Percentiles rank a stretch among this genome's conserved stretches.
phyloP scores from a whole-genome alignment of 2,329 filamentous ascomycete species.

The Diplodia sapinea region DNA sequence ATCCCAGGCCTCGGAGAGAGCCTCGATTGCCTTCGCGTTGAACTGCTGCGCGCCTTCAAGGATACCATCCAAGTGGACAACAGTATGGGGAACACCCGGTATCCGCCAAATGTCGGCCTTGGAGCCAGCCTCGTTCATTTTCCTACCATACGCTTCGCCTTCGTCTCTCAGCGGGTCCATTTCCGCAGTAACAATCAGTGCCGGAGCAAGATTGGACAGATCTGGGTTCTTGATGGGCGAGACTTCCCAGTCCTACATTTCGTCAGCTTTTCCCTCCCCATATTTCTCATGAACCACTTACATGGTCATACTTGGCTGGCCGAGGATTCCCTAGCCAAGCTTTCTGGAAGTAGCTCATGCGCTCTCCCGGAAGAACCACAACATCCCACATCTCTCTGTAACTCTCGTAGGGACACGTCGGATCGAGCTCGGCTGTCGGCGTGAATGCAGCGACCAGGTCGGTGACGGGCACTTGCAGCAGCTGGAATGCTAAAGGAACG shows the following conservation, averaged over 20 bases:
- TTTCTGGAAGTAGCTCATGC: conserved; percentile 50
- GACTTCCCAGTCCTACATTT: conserved; percentile 49
- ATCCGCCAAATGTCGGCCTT: conserved; percentile 43
- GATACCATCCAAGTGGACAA: conserved; percentile 22
- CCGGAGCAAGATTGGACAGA: conserved; percentile 47
- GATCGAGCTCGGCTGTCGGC: conserved; percentile 44
- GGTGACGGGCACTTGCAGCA: conserved; percentile 47
- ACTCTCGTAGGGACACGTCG: conserved; percentile 48
- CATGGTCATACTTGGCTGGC: conserved; percentile 44
- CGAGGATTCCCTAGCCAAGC: conserved; percentile 48
- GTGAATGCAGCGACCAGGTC: conserved; percentile 47
- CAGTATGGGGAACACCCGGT: conserved; percentile 45
- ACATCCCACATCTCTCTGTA: conserved; percentile 37
- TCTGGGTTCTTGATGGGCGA: conserved; percentile 49
- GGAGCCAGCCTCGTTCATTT: conserved; percentile 46
- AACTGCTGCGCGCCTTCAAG: conserved; percentile 16
- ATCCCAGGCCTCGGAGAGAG: conserved; percentile 11
- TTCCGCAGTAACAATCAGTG: conserved; percentile 49
- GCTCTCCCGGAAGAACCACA: conserved; percentile 43
- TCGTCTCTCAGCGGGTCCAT: conserved; percentile 52
- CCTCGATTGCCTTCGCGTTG: conserved; percentile 19
- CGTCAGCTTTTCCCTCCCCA: neutral
- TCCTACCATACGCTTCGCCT: conserved; percentile 48
- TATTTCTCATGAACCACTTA: conserved; percentile 34
- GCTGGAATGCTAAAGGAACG: conserved; percentile 46